Base-by-base conservation (phyloP, 306 rosid genomes). In the Vigna trinervia region DNA sequence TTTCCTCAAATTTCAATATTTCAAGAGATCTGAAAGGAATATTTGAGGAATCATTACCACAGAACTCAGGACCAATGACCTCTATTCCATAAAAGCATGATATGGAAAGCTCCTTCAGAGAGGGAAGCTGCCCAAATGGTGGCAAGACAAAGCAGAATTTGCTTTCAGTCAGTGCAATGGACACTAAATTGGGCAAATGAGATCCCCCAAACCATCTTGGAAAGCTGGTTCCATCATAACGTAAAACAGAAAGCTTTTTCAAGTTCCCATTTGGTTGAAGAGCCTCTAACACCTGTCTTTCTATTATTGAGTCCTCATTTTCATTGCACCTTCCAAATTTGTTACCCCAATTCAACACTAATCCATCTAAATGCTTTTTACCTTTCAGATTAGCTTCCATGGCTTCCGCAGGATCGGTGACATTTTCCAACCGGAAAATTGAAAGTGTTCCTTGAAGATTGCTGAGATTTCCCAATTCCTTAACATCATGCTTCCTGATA, bases 121-220 rank as follows among this genome's bases (percentile, higher is more conserved):
- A 62, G 5, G 78, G 79, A 2, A 81, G 54, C 12, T 54, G 79
- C 20, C 83, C 83, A 61, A 73, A 73, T 22, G 85, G 66, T 8
- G 87, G 85, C 6, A 75, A 75, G 17, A 51, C 13, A 45, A 45
- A 63, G 13, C 80, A 75, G 15, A 63, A 50, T 50, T 4, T 8
- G 23, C 80, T 61, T 0, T 2, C 2, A 0, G 20, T 0, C 23
- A 77, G 4, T 1, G 22, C 7, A 26, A 66, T 48, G n/a, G 66
- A 76, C 12, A 23, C 54, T 52, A 76, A 38, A 68, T 64, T 76
- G 30, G 56, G 56, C 53, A 22, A 62, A 12, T 43, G 53, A 73
- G 53, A 20, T 54, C 56, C 65, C 13, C 63, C 39, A 20, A 84
- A 50, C 85, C 88, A 84, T 12, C 32, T 36, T 14, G 88, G 83